Conservation (phyloP, 75 land plant genomes). For the Sequoiadendron giganteum region DNA sequence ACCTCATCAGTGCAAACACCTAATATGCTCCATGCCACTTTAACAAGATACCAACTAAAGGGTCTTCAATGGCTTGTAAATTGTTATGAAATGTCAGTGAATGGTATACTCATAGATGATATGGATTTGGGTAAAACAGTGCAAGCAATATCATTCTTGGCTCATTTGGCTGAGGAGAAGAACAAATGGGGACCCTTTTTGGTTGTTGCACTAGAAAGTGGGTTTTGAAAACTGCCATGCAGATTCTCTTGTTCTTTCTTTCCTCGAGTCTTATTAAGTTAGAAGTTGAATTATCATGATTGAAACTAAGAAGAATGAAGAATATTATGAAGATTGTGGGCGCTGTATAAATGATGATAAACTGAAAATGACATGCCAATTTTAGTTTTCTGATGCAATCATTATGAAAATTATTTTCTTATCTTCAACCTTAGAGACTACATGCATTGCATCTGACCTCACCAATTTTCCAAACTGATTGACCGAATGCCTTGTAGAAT, state of each 20-base stretch:
- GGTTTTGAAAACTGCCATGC: no score
- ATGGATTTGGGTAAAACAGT: conserved; percentile 49
- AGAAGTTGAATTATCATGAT: no score
- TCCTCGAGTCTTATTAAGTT: no score
- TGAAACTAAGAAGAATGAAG: no score
- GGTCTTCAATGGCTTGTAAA: conserved; percentile 99
- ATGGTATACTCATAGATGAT: conserved; percentile 46
- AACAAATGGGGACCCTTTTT: conserved; percentile 98
- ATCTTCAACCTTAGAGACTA: conserved; percentile 66
- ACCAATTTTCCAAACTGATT: no score
- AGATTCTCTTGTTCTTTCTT: no score
- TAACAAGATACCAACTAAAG: conserved; percentile 92
- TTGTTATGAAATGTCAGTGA: conserved; percentile 71
- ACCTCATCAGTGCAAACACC: conserved; percentile 86
- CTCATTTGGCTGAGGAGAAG: conserved; percentile 41
- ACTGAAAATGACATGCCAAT: no score
- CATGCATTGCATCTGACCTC: conserved; percentile 36
- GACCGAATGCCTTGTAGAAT: no score
- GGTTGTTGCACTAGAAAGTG: conserved; percentile 92
- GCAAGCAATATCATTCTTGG: conserved; percentile 48
- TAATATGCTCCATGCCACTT: conserved; percentile 64
- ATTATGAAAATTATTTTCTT: no score
- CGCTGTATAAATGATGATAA: no score
- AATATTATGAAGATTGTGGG: no score
- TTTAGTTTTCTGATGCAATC: no score